phyloP scores from a whole-genome alignment of 345 rosid species.

The Acer yangbiense region DNA sequence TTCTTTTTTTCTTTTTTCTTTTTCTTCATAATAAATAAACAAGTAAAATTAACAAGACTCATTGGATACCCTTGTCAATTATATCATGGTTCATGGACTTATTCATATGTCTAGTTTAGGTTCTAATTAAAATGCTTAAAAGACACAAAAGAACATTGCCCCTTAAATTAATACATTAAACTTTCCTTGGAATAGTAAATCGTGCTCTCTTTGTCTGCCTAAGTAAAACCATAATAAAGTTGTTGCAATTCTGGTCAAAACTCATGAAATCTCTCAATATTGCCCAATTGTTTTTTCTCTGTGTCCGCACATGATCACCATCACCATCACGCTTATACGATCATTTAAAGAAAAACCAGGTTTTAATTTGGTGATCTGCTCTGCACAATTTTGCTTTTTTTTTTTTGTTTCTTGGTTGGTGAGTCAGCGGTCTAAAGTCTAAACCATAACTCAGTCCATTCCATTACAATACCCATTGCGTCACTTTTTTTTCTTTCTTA shows the following conservation, averaged over 20 bases:
- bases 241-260: not conserved
- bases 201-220: constrained; percentile 54
- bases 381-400: not conserved
- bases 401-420: constrained; percentile 17
- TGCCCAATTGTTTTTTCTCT: constrained; percentile 3
- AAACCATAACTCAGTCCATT: not conserved
- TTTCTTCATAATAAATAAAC: too few species aligned
- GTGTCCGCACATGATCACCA: constrained; percentile 14
- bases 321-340: constrained; percentile 17
- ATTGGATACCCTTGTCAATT: constrained; percentile 35
- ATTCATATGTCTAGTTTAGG: too few species aligned
- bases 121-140: constrained; percentile 17
- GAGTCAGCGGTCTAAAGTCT: constrained; percentile 29
- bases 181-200: constrained; percentile 44
- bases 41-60: constrained; percentile 6
- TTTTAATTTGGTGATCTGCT: not conserved
- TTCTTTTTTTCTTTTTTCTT: too few species aligned
- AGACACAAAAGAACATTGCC: not conserved
- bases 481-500: not conserved
- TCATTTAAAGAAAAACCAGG: not conserved
- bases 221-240: not conserved
- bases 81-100: too few species aligned
- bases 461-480: constrained; percentile 4
- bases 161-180: too few species aligned
- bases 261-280: too few species aligned